Conservation (phyloP, 1,284 basidiomycete species). For the Marasmius sp. region DNA sequence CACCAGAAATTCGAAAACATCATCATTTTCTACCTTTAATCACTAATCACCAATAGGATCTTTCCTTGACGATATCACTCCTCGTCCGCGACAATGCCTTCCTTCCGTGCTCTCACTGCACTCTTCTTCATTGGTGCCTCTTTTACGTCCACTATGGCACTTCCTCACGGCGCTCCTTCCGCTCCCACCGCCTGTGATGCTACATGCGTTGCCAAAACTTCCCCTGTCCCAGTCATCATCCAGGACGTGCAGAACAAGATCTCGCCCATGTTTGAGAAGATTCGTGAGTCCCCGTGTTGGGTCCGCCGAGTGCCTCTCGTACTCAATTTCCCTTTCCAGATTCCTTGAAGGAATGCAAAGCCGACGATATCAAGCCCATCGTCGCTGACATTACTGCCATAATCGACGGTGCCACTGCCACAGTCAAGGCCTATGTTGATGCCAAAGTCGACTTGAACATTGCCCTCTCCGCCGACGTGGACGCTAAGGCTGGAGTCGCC, state of each 20-base stretch:
- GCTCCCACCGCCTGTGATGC: background rate
- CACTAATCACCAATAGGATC: background rate
- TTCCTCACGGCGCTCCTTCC: background rate
- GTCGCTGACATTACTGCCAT: background rate
- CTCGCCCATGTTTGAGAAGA: background rate
- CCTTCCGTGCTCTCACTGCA: background rate
- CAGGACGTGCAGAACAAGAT: background rate
- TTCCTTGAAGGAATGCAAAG: background rate
- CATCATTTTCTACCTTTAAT: background rate
- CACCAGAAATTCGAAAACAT: too few species aligned
- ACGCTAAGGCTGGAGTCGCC: background rate
- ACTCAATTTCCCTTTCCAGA: background rate
- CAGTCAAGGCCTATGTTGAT: background rate
- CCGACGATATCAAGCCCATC: background rate
- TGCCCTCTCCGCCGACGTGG: background rate
- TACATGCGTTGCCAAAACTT: background rate
- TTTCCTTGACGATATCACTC: background rate
- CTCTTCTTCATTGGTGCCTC: background rate
- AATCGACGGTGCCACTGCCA: background rate
- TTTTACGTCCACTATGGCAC: background rate
- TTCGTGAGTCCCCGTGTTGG: background rate
- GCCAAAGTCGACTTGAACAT: background rate
- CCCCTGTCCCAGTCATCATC: background rate
- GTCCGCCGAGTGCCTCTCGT: background rate
- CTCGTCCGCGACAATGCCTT: background rate